A percentile compares a stretch with the other conserved stretches of the same genome.
Conservation (phyloP, 2,329 filamentous ascomycete genomes). For the Tolypocladium tropicale region DNA sequence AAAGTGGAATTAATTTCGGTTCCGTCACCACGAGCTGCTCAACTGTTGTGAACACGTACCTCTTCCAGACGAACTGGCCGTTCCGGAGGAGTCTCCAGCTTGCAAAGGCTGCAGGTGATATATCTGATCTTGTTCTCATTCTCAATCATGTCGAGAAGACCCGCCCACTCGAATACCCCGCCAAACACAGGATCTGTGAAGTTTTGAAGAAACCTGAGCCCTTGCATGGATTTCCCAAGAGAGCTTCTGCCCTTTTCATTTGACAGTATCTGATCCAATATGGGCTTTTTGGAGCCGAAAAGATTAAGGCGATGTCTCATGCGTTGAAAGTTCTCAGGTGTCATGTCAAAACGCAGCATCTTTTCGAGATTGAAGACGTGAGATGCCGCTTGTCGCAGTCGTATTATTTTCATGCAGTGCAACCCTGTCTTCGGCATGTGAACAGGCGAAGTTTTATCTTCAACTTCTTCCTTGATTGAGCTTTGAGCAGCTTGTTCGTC, state of each 20-base stretch:
- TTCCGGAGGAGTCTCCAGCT: rapidly evolving
- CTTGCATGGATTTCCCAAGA: slow-evolving; percentile 5
- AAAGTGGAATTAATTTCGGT: too few species aligned
- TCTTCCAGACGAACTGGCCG: not conserved
- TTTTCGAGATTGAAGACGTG: slow-evolving; percentile 19
- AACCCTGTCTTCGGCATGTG: not conserved
- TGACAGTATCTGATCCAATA: slow-evolving; percentile 5
- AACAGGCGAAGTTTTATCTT: not conserved
- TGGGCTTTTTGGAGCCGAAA: not conserved
- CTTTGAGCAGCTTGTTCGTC: not conserved
- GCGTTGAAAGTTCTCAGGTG: not conserved
- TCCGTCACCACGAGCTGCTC: too few species aligned
- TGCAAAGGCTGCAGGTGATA: slow-evolving; percentile 6
- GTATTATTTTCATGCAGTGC: not conserved
- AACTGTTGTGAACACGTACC: too few species aligned
- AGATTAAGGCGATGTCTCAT: too few species aligned
- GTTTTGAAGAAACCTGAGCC: slow-evolving; percentile 5
- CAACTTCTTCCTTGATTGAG: not conserved
- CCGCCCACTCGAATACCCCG: slow-evolving; percentile 7
- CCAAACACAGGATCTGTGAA: slow-evolving; percentile 8
- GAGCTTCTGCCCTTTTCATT: not conserved
- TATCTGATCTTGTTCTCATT: slow-evolving; percentile 4
- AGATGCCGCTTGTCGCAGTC: slow-evolving; percentile 12
- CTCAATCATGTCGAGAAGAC: slow-evolving; percentile 4
- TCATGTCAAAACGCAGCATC: slow-evolving; percentile 6